Evolutionary conservation across 208 protist genomes (phyloP), one percentile per base, ranked within the genome.

Genomic region (Crithidia expoeki): DNA sequence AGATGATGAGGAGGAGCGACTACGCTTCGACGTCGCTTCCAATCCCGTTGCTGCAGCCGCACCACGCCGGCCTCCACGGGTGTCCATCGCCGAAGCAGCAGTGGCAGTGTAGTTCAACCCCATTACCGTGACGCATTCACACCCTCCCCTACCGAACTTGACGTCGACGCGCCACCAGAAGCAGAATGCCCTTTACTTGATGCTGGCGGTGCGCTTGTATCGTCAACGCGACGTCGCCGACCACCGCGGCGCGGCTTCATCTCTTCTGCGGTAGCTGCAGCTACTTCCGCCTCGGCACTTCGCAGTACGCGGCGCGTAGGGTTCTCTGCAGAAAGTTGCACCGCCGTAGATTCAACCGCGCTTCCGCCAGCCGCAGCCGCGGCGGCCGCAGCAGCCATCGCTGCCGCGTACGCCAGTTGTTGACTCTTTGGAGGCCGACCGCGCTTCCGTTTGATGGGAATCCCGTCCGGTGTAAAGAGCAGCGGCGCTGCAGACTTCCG

Each of bases 391-490:
- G 47, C 56, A 0, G 62, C 68, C 30, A 68, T 44, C 1, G 55
- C 64, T 0, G 62, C 44, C 14, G 56, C 52, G 11, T 67, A 70
- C 19, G 70, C 56, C 9, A 72, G 12, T 27, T 68, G 55, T 21
- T 65, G 72, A 34, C 74, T 79, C 68, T 90, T 90, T 25, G 84
- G 84, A 2, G 84, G 84, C 12, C 84, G 84, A 17, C 84, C 84
- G 19, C 84, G 80, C 56, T 86, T 86, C n/a, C 84, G 84, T 55
- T 87, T 90, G 32, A 90, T 64, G 12, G 77, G 73, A 3, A 69
- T 25, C 7, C 65, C 73, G 21, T 72, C 73, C 0, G 65, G 65
- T n/a, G 71, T 76, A n/a, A 52, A 66, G 27, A 76, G 71, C 21
- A 65, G 44, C 52, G 71, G 71, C 2, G 53, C 44, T 0, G 55